phyloP scores from a whole-genome alignment of 805 yeast genomes.

The Metschnikowia orientalis region DNA sequence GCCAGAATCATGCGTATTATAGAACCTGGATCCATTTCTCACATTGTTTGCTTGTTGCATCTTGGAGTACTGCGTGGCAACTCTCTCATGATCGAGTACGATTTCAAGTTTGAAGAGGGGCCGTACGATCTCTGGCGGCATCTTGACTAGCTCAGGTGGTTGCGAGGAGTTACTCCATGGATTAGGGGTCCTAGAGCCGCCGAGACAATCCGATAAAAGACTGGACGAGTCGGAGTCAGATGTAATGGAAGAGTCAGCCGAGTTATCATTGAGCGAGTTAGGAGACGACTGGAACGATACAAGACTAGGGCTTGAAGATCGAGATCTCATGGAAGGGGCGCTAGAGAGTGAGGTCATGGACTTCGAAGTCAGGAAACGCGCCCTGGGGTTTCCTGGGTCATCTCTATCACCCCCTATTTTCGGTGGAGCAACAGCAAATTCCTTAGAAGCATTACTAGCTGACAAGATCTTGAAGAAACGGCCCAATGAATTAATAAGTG shows the following conservation, averaged over 20 bases:
- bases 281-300: conserved; percentile 35
- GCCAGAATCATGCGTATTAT: conserved; percentile 1
- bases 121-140: conserved; percentile 43
- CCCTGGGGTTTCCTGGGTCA: conserved; percentile 7
- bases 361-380: conserved; percentile 25
- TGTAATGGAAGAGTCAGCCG: conserved; percentile 27
- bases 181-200: conserved; percentile 12
- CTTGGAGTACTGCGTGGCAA: conserved; percentile 24
- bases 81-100: conserved; percentile 38
- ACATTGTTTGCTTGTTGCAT: conserved; percentile 14
- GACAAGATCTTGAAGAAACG: conserved; percentile 34
- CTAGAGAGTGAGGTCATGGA: conserved; percentile 35
- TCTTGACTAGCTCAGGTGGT: conserved; percentile 44
- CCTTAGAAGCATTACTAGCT: conserved; percentile 23
- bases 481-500: conserved; percentile 32
- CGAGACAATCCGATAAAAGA: conserved; percentile 16
- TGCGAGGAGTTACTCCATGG: conserved; percentile 10
- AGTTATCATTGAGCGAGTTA: conserved; percentile 33
- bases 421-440: conserved; percentile 11
- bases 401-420: conserved; percentile 6
- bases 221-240: conserved; percentile 28
- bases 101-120: conserved; percentile 47
- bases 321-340: conserved; percentile 25
- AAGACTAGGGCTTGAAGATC: conserved; percentile 37
- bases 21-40: conserved; percentile 7